These are phyloP conservation scores for Pythium aquatile DNA, from an alignment of 352 stramenopile genomes.

Conservation along the genomic window DNA sequence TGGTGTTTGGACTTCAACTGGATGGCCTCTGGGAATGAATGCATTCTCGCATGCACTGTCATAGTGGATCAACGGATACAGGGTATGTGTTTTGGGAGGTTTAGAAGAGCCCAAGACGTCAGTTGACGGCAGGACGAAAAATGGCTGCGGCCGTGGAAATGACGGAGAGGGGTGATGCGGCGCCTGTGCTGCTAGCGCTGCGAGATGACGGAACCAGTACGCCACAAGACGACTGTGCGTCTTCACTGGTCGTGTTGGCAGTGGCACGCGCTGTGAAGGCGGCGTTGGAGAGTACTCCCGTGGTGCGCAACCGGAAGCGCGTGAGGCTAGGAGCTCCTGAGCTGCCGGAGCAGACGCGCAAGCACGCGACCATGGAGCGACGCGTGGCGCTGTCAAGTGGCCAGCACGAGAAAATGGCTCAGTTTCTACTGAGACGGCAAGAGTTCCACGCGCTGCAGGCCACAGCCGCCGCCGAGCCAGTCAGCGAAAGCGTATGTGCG, in stretches of 20 bases:
- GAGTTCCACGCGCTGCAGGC: not conserved
- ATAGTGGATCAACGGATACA: not conserved
- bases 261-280: constrained; percentile 9
- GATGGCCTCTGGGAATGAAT: constrained; percentile 10
- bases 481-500: constrained; percentile 6
- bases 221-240: not conserved
- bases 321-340: not conserved
- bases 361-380: not conserved
- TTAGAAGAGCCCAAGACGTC: not conserved
- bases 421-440: constrained; percentile 10
- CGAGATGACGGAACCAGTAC: not conserved
- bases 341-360: constrained; percentile 7
- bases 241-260: not conserved
- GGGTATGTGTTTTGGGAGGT: constrained; percentile 3
- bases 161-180: not conserved
- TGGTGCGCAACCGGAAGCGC: constrained; percentile 4
- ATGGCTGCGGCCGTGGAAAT: constrained; percentile 1
- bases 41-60: constrained; percentile 3
- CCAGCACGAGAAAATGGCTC: not conserved
- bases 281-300: constrained; percentile 6
- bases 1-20: constrained; percentile 20
- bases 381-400: constrained; percentile 1
- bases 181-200: not conserved
- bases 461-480: not conserved
- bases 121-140: not conserved